Percentiles rank a stretch among this genome's conserved stretches.
These are phyloP conservation scores for Boechera divaricarpa DNA, from an alignment of 345 rosid species.

Conservation along the genomic window DNA sequence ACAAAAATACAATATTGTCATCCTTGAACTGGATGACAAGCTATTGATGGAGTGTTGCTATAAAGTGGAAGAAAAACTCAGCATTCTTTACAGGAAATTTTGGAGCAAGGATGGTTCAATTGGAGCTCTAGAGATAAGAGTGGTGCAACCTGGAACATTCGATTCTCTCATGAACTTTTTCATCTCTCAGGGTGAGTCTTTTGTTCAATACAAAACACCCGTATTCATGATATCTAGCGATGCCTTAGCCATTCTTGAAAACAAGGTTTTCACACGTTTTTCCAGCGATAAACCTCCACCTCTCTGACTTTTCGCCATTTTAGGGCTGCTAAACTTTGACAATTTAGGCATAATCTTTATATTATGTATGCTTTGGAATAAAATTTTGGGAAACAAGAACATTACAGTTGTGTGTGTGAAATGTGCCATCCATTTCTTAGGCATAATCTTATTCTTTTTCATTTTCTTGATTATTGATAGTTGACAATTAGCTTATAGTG, in stretches of 20 bases:
- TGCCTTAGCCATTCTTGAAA: not conserved
- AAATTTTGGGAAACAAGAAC: not conserved
- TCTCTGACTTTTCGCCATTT: not conserved
- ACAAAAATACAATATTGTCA: not conserved
- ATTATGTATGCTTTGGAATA: not conserved
- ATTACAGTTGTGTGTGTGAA: not conserved
- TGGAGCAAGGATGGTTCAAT: not conserved
- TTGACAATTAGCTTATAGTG: too few relatives aligned
- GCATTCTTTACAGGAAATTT: not conserved
- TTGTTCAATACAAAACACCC: not conserved
- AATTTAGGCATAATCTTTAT: not conserved
- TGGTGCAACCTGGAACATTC: slow-evolving; percentile 2
- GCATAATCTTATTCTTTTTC: not conserved
- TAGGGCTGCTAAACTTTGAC: too few relatives aligned
- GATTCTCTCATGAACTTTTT: not conserved
- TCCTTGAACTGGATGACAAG: not conserved
- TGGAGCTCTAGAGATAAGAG: slow-evolving; percentile 9
- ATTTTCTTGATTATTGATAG: too few relatives aligned
- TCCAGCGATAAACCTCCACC: not conserved
- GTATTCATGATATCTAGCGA: not conserved
- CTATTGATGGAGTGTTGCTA: slow-evolving; percentile 1
- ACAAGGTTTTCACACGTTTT: not conserved
- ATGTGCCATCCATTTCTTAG: not conserved
- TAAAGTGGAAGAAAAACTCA: not conserved
- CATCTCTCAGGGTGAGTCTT: not conserved